These are phyloP conservation scores for Gloeophyllum trabeum DNA, from an alignment of 768 basidiomycete genomes.

Conservation along the genomic window DNA sequence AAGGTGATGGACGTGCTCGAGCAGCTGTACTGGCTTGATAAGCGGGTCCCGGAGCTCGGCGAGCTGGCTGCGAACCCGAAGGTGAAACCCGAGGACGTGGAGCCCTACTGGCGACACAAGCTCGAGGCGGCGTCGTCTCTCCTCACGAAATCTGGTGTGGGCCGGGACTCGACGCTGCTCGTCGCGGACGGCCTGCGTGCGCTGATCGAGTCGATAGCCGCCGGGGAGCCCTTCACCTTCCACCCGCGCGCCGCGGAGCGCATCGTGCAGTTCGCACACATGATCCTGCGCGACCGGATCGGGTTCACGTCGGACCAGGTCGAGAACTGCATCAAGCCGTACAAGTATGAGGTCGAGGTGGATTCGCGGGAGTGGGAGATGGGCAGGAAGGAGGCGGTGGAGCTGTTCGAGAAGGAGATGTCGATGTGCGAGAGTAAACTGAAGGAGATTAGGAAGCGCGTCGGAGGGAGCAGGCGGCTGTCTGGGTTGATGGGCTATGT, in stretches of 20 bases:
- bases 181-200: conserved; percentile 89
- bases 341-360: conserved; percentile 96
- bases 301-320: conserved; percentile 96
- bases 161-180: conserved; percentile 85
- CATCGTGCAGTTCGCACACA: conserved; percentile 86
- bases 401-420: conserved; percentile 78
- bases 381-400: conserved; percentile 65
- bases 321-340: conserved; percentile 99
- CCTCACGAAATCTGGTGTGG: conserved; percentile 92
- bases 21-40: conserved; percentile 94
- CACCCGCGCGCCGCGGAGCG: conserved; percentile 87
- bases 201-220: conserved; percentile 82
- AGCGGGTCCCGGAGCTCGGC: conserved; percentile 67
- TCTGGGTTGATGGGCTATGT: conserved; percentile 72
- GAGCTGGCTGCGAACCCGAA: conserved; percentile 58
- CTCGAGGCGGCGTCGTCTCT: conserved; percentile 88
- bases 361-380: conserved; percentile 87
- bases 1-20: conserved; percentile 96
- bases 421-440: conserved; percentile 78
- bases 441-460: conserved; percentile 75
- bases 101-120: conserved; percentile 93
- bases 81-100: conserved; percentile 64
- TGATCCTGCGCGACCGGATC: conserved; percentile 86
- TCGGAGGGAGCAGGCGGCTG: conserved; percentile 80
- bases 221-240: conserved; percentile 83